These are phyloP conservation scores for Ramichloridium luteum DNA, from an alignment of 2,329 filamentous ascomycete genomes.

Conservation along the genomic window DNA sequence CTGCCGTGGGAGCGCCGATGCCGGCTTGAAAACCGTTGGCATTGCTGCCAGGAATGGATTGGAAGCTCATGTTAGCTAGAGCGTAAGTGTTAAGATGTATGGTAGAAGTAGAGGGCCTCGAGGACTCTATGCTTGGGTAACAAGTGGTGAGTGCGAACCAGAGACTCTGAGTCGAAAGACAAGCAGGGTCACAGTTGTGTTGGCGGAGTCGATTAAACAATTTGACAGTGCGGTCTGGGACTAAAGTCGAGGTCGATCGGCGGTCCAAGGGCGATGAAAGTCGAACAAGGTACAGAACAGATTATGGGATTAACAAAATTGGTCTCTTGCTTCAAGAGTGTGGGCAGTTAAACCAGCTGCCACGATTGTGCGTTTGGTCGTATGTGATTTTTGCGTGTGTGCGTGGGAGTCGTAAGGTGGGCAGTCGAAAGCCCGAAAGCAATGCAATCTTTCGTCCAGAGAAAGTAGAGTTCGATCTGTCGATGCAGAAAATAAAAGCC, in stretches of 20 bases:
- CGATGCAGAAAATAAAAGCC: not conserved
- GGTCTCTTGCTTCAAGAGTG: not conserved
- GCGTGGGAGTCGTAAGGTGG: not conserved
- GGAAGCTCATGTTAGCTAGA: constrained; percentile 98
- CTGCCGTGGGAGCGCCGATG: constrained; percentile 63
- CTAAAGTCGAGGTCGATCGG: not conserved
- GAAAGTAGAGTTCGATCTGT: not conserved
- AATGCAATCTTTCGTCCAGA: not conserved
- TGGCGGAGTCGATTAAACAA: not conserved
- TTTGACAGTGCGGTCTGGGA: not conserved
- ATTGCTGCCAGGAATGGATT: constrained; percentile 37
- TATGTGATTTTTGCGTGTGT: too few species aligned
- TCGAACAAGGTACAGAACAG: not conserved
- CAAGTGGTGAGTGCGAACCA: not conserved
- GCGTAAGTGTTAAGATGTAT: constrained; percentile 84
- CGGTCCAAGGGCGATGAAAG: not conserved
- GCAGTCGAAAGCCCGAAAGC: not conserved
- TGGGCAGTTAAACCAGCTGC: not conserved
- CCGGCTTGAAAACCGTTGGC: constrained; percentile 47
- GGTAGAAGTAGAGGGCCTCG: not conserved
- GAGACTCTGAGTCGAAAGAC: not conserved
- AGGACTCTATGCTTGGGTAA: not conserved
- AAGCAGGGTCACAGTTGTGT: constrained; percentile 1
- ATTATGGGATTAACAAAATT: not conserved
- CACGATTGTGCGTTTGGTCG: not conserved